A percentile compares a stretch with the other conserved stretches of the same genome.
phyloP scores from a whole-genome alignment of 2,329 filamentous ascomycete species.

The Pyrenophora graminea region DNA sequence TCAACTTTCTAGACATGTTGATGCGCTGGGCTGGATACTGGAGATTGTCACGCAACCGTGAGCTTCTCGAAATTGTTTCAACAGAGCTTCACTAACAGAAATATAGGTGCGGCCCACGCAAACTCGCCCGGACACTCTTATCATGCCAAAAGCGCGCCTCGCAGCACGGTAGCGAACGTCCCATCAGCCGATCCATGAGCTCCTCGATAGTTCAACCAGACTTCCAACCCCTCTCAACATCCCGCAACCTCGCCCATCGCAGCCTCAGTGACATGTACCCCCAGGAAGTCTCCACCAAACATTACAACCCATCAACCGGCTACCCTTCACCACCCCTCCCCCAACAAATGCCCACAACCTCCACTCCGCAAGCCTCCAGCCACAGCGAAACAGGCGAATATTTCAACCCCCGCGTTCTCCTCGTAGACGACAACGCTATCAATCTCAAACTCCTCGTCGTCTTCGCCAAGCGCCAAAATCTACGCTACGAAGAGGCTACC shows the following conservation, averaged over 20 bases:
- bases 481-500: conserved; percentile 33
- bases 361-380: conserved; percentile 22
- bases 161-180: conserved; percentile 18
- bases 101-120: conserved; percentile 33
- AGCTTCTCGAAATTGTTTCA: conserved; percentile 4
- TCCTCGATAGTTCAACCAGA: conserved; percentile 7
- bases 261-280: conserved; percentile 30
- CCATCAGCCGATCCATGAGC: conserved; percentile 25
- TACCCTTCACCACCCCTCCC: conserved; percentile 17
- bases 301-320: background rate
- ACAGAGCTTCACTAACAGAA: background rate
- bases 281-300: conserved; percentile 5
- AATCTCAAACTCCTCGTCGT: conserved; percentile 47
- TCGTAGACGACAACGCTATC: conserved; percentile 44
- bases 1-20: conserved; percentile 26
- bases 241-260: conserved; percentile 21
- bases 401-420: conserved; percentile 37
- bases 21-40: conserved; percentile 31
- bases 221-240: conserved; percentile 16
- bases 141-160: conserved; percentile 27
- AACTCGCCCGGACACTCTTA: conserved; percentile 30
- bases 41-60: conserved; percentile 37
- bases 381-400: conserved; percentile 26
- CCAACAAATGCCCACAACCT: conserved; percentile 21
- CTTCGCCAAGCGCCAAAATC: conserved; percentile 44